These are phyloP conservation scores for Trichoderma guizhouense DNA, from an alignment of 2,329 filamentous ascomycete genomes.

Conservation along the genomic window DNA sequence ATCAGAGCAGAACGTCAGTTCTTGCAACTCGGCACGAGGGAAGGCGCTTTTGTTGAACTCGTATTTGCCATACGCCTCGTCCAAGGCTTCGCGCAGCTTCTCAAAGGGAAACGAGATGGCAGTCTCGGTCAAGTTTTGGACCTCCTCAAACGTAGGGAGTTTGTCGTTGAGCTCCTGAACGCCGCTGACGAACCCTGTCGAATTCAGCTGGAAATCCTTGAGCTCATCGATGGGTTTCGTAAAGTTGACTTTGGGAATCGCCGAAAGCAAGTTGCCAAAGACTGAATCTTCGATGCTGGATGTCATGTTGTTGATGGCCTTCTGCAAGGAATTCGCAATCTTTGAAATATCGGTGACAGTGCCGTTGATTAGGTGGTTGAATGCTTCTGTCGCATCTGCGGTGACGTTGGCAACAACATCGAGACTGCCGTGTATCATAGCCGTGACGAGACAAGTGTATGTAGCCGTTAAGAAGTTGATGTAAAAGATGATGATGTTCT, in stretches of 20 bases:
- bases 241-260: conserved; percentile 59
- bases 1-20: conserved; percentile 82
- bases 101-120: conserved; percentile 79
- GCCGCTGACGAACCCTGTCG: conserved; percentile 63
- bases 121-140: conserved; percentile 75
- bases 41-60: conserved; percentile 75
- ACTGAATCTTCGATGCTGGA: conserved; percentile 43
- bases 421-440: conserved; percentile 75
- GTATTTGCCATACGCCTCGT: conserved; percentile 68
- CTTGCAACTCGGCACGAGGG: conserved; percentile 77
- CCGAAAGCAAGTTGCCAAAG: conserved; percentile 46
- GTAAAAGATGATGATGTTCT: conserved; percentile 85
- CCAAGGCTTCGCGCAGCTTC: conserved; percentile 69
- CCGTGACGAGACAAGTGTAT: conserved; percentile 83
- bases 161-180: conserved; percentile 71
- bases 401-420: conserved; percentile 59
- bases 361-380: conserved; percentile 49
- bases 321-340: conserved; percentile 48
- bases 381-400: conserved; percentile 49
- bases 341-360: conserved; percentile 59
- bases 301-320: conserved; percentile 50
- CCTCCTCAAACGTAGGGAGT: conserved; percentile 78
- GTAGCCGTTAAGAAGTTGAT: conserved; percentile 90
- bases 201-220: conserved; percentile 64
- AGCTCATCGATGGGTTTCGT: conserved; percentile 62